Conservation (phyloP, 2,329 filamentous ascomycete species). For the Cercospora zeina region DNA sequence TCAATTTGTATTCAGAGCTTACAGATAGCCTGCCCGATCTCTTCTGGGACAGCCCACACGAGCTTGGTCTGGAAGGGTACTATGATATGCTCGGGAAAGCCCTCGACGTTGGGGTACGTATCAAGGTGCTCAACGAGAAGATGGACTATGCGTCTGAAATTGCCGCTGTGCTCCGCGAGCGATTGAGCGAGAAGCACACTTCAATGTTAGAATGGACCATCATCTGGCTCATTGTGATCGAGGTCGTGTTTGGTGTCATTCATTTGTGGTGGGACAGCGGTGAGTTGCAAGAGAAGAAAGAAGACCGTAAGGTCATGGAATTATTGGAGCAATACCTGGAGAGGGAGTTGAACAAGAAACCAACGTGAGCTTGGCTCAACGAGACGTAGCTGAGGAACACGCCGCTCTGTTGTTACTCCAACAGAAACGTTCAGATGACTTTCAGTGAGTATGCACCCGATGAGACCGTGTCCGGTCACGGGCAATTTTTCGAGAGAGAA, state of each 20-base stretch:
- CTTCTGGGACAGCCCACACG: slow-evolving; percentile 90
- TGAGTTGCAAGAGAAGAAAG: slow-evolving; percentile 46
- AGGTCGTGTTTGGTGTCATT: slow-evolving; percentile 83
- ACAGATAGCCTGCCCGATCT: slow-evolving; percentile 93
- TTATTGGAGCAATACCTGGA: slow-evolving; percentile 44
- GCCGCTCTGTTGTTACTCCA: not conserved
- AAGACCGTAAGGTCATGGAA: slow-evolving; percentile 45
- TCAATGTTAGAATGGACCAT: slow-evolving; percentile 92
- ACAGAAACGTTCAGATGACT: too few species aligned
- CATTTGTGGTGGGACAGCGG: slow-evolving; percentile 66
- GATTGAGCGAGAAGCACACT: slow-evolving; percentile 75
- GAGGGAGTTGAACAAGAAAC: slow-evolving; percentile 24
- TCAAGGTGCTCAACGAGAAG: slow-evolving; percentile 90
- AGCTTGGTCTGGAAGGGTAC: slow-evolving; percentile 87
- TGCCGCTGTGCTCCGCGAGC: slow-evolving; percentile 81
- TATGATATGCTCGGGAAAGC: slow-evolving; percentile 91
- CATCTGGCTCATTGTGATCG: slow-evolving; percentile 87
- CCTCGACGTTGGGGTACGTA: slow-evolving; percentile 86
- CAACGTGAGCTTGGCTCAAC: not conserved
- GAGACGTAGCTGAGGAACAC: not conserved
- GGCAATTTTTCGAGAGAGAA: too few species aligned
- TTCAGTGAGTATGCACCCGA: too few species aligned
- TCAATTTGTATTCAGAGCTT: slow-evolving; percentile 95
- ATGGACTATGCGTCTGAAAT: slow-evolving; percentile 98
- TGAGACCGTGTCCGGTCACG: too few species aligned